Conservation (phyloP, 139 green algal species). For the Asterochloris sp. region DNA sequence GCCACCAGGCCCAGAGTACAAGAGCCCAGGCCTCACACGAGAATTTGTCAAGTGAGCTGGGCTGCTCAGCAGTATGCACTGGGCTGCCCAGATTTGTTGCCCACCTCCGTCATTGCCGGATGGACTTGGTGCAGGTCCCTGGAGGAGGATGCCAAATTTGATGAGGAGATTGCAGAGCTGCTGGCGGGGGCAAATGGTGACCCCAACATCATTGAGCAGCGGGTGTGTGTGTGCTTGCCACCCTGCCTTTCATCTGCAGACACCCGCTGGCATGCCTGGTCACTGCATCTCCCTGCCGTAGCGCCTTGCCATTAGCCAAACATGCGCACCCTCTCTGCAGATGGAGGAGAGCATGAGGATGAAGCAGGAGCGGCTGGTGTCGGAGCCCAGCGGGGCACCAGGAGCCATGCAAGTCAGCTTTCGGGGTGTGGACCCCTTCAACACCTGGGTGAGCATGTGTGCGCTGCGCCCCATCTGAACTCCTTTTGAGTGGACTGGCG, state of each 20-base stretch:
- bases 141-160: constrained; percentile 13
- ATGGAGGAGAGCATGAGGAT: constrained; percentile 1
- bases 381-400: constrained; percentile 15
- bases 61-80: too few species aligned
- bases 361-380: neutral
- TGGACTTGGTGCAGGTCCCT: constrained; percentile 5
- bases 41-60: too few species aligned
- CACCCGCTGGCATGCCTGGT: too few species aligned
- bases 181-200: constrained; percentile 13
- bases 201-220: constrained; percentile 5
- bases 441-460: constrained; percentile 48
- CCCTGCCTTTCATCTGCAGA: neutral
- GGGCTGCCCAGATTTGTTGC: too few species aligned
- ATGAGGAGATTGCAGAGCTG: constrained; percentile 16
- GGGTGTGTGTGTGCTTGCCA: constrained; percentile 5
- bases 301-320: too few species aligned
- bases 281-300: too few species aligned
- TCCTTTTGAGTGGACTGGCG: neutral
- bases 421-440: constrained; percentile 56
- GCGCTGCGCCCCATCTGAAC: neutral
- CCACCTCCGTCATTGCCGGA: too few species aligned
- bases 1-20: too few species aligned
- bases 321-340: neutral
- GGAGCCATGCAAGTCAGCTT: constrained; percentile 45
- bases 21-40: too few species aligned